Conservation (phyloP, 108 stramenopile genomes). For the Hondaea fermentalgiana region DNA sequence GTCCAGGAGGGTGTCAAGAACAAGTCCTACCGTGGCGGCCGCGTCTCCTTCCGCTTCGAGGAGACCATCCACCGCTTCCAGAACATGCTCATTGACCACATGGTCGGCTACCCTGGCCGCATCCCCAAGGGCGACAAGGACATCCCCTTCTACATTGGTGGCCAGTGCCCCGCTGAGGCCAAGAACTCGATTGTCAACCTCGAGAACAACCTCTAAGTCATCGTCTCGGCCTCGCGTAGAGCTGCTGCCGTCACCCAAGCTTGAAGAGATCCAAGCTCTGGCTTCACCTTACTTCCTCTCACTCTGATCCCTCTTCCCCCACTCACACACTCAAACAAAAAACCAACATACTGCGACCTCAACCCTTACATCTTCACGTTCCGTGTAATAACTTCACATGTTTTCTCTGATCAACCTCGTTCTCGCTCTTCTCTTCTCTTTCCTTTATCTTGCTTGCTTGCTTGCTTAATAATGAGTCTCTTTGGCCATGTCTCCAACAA, state of each 20-base stretch:
- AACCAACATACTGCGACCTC: not conserved
- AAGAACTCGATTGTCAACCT: not conserved
- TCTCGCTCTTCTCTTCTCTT: too few species aligned
- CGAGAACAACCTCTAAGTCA: not conserved
- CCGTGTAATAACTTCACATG: not conserved
- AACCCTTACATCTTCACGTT: not conserved
- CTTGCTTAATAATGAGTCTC: too few species aligned
- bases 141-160: not conserved
- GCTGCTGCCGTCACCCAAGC: too few species aligned
- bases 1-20: conserved; percentile 11
- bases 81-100: conserved; percentile 10
- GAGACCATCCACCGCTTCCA: conserved; percentile 22
- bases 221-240: too few species aligned
- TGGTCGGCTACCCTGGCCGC: not conserved
- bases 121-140: conserved; percentile 3
- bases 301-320: too few species aligned
- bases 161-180: not conserved
- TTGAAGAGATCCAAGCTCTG: too few species aligned
- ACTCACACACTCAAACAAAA: not conserved
- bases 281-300: too few species aligned
- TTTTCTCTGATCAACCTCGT: not conserved
- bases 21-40: not conserved
- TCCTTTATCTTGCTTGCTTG: not conserved
- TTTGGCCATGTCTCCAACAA: not conserved
- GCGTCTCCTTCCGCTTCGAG: conserved; percentile 22